Conservation (phyloP, 192 early-diverging fungal species). For the Coemansia guatemalensis region DNA sequence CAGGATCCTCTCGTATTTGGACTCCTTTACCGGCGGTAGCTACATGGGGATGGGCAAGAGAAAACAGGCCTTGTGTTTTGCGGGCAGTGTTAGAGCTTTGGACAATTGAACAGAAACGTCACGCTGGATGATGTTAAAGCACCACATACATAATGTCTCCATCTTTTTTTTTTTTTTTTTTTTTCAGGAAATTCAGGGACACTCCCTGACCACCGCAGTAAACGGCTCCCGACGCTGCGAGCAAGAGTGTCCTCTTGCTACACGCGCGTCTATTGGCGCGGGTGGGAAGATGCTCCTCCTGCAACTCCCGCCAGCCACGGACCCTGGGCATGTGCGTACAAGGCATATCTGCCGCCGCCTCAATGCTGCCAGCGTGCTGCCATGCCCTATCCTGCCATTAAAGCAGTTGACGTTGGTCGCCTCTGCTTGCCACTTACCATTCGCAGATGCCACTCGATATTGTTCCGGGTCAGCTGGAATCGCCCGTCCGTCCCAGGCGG, state of each 20-base stretch:
- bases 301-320: not conserved
- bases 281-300: slow-evolving; percentile 4
- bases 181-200: not conserved
- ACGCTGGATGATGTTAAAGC: not conserved
- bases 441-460: slow-evolving; percentile 52
- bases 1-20: slow-evolving; percentile 54
- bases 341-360: not conserved
- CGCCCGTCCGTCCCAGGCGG: slow-evolving; percentile 35
- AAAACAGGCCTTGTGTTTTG: not conserved
- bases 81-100: not conserved
- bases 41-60: slow-evolving; percentile 13
- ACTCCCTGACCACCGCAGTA: not conserved
- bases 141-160: not conserved
- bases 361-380: not conserved
- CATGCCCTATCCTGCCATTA: not conserved
- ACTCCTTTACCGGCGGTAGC: slow-evolving; percentile 54
- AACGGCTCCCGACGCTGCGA: not conserved
- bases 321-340: not conserved
- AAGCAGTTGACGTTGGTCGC: not conserved
- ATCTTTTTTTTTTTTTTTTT: too few species aligned
- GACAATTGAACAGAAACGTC: not conserved
- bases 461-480: slow-evolving; percentile 37
- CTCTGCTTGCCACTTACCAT: slow-evolving; percentile 33
- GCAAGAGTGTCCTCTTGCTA: not conserved
- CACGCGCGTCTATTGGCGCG: not conserved